Base-by-base conservation (phyloP, 139 green algal genomes). In the Chlorella sp. region DNA sequence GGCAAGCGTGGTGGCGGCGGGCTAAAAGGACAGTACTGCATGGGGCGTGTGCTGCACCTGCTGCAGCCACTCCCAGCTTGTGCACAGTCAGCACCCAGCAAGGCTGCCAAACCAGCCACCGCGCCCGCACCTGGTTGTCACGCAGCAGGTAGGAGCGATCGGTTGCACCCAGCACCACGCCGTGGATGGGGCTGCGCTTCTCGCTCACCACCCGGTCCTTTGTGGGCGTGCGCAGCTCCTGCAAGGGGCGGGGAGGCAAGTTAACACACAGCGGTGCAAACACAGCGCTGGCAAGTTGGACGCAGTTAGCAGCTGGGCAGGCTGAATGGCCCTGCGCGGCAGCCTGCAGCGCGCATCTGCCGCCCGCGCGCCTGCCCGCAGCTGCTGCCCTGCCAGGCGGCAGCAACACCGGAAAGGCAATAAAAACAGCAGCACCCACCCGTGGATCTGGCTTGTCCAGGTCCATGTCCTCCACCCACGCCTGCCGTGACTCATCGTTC, bases 81-180 rank as follows among this genome's bases (percentile, higher is more conserved):
- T n/a, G n/a, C n/a, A n/a, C n/a, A n/a, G n/a, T n/a, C n/a, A n/a
- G n/a, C n/a, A n/a, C n/a, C n/a, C n/a, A n/a, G n/a, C n/a, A n/a
- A n/a, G n/a, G n/a, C 44, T 11, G 11, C 44, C 44, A 7, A 55
- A 11, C 44, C 7, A 3, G 21, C 62, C 63, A 2, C 28, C 62
- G 28, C 26, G 3, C 38, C 38, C 70, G 15, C 39, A 60, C 70
- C 70, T 78, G 60, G 17, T 90, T 90, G 62, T 94, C 94, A 34
- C 93, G 90, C 82, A 96, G 73, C 13, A 97, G 80, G 89, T 95
- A 99, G 36, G 85, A 96, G 87, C 94, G 94, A 25, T 94, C 89
- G n/a, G 87, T 90, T 41, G 85, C 92, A 28, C 93, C 93, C 76
- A 96, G 85, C 21, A 91, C 64, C 36, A 96, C 84, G 64, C 79